Base-by-base conservation (phyloP, 2,329 filamentous ascomycete species). In the Diaporthe amygdali region DNA sequence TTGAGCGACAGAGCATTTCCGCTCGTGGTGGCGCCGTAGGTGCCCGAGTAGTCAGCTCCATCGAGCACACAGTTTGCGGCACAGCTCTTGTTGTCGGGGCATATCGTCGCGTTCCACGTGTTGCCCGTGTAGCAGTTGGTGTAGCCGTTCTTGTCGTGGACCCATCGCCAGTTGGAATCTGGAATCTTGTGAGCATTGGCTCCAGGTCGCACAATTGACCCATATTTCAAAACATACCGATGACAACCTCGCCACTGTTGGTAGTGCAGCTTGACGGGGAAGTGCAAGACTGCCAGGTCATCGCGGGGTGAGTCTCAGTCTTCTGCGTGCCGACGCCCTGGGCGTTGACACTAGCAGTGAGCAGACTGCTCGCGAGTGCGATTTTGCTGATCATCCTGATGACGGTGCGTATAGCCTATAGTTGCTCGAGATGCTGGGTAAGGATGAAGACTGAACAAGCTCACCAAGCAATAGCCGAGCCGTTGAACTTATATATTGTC, bases 131-230 rank as follows among this genome's bases (percentile, higher is more conserved):
- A 86, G 80, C 85, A 87, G 80, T 88, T 87, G 74, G 79, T 83
- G 75, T 82, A 85, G 52, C 84, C 83, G 32, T 76, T 75, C 49
- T 80, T 83, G 41, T 80, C 79, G 78, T 90, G 87, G 64, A 88
- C 78, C 88, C 88, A 90, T 68, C 88, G 84, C 87, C 87, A 90
- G 81, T 89, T 90, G 73, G 86, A 76, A 75, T 90, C 59, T 64
- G 30, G 1, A 20, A 2, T 2, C 1, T 8, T 15, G 30, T 49
- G 44, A 64, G 44, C 25, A 27, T 37, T 10, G 12, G 7, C 1
- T 20, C 10, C 20, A 44, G 86, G 84, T 8, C 3, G 2, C 1
- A 2, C 17, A 34, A 25, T 47, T 2, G 20, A 5, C 10, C 3
- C 37, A 39, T 1, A 1, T 15, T 32, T 25, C 30, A 25, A 66